Conservation (phyloP, 2,329 filamentous ascomycete genomes). For the Colletotrichum cereale region DNA sequence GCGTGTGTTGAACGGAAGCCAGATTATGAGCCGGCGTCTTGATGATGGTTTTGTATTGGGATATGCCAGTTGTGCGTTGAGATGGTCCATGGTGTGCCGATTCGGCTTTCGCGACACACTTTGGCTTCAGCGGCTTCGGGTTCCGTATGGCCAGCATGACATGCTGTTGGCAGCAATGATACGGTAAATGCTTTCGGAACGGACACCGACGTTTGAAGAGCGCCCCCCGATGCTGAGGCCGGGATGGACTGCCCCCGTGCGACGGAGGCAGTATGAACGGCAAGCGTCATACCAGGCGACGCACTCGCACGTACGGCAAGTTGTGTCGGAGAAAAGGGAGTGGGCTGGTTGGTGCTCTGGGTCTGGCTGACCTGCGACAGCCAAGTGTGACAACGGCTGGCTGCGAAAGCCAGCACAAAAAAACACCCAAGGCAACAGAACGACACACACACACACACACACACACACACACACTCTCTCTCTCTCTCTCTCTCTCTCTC, state of each 20-base stretch:
- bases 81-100: background rate
- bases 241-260: constrained; percentile 30
- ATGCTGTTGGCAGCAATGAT: background rate
- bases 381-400: background rate
- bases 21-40: constrained; percentile 27
- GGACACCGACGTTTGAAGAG: constrained; percentile 26
- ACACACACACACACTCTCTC: too few species aligned
- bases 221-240: background rate
- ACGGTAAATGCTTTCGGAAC: constrained; percentile 7
- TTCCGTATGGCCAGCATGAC: constrained; percentile 3
- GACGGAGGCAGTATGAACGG: constrained; percentile 22
- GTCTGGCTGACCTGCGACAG: constrained; percentile 25
- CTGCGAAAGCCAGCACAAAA: background rate
- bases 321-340: constrained; percentile 30
- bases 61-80: background rate
- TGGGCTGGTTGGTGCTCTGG: constrained; percentile 32
- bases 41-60: background rate
- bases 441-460: background rate
- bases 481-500: too few species aligned
- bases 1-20: constrained; percentile 19
- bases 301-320: constrained; percentile 28
- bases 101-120: background rate
- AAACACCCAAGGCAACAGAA: background rate
- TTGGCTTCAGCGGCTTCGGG: background rate
- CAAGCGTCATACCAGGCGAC: constrained; percentile 34